phyloP scores from a whole-genome alignment of 148 eudicot species.

The Rhododendron mucronatum region DNA sequence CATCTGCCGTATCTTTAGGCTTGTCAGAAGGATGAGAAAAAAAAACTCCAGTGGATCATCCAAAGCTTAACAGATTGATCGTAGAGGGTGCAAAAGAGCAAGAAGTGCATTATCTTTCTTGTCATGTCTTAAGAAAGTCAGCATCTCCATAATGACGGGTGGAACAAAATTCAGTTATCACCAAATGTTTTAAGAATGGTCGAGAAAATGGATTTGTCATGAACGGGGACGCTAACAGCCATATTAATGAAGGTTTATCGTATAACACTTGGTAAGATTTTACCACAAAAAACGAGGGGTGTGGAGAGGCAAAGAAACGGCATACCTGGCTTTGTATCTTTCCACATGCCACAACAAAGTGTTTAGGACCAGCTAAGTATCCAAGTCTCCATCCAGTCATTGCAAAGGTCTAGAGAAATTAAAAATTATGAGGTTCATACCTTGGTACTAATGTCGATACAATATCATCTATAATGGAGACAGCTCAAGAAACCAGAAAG shows the following conservation, averaged over 20 bases:
- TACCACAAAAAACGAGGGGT: background rate
- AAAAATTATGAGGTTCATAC: background rate
- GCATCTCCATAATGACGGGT: background rate
- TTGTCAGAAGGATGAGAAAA: background rate
- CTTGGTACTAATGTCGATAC: background rate
- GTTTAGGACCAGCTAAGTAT: constrained; percentile 93
- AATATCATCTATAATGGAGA: background rate
- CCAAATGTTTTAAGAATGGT: background rate
- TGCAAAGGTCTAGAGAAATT: constrained; percentile 66
- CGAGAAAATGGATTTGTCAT: background rate
- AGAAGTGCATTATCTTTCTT: background rate
- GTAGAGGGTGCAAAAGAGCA: background rate
- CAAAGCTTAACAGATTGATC: background rate
- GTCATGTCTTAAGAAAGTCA: background rate
- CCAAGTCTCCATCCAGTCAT: constrained; percentile 99
- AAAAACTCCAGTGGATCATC: background rate
- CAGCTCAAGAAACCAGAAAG: background rate
- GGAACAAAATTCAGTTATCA: background rate
- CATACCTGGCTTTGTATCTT: constrained; percentile 97
- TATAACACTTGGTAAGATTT: background rate
- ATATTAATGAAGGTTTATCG: background rate
- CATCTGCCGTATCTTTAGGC: background rate
- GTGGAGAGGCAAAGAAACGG: background rate
- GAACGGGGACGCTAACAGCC: background rate
- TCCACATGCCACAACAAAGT: constrained; percentile 82